These are phyloP conservation scores for Morella rubra DNA, from an alignment of 306 rosid species.

Conservation along the genomic window DNA sequence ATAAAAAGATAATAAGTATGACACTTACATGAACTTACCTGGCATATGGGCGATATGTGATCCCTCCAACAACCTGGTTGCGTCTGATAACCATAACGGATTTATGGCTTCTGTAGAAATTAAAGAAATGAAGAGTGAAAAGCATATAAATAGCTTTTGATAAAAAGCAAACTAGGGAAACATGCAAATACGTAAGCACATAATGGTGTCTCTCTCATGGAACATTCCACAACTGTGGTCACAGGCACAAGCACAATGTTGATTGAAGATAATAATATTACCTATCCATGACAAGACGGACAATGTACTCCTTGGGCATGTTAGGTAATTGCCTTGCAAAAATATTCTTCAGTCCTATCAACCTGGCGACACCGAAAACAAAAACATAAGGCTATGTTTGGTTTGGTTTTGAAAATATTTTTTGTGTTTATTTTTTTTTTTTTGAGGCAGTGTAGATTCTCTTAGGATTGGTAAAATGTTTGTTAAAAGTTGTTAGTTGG, in stretches of 20 bases:
- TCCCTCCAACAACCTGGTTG: constrained; percentile 91
- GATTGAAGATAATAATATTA: constrained; percentile 28
- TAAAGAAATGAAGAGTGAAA: constrained; percentile 29
- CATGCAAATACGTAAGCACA: not conserved
- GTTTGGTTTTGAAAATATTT: too few species aligned
- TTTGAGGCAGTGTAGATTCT: too few species aligned
- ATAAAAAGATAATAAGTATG: not conserved
- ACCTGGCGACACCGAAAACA: constrained; percentile 49
- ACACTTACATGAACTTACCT: constrained; percentile 40
- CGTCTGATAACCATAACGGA: constrained; percentile 91
- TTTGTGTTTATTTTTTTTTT: too few species aligned
- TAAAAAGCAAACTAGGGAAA: constrained; percentile 4
- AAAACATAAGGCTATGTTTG: too few species aligned
- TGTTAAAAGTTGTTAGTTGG: too few species aligned
- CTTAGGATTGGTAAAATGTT: too few species aligned
- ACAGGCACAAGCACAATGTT: not conserved
- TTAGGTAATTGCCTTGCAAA: constrained; percentile 93
- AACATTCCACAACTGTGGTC: not conserved
- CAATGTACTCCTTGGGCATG: constrained; percentile 99
- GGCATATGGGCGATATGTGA: constrained; percentile 92
- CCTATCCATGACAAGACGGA: constrained; percentile 99
- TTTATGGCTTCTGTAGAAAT: constrained; percentile 84
- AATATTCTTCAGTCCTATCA: constrained; percentile 95
- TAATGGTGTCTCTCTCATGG: not conserved
- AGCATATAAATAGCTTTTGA: constrained; percentile 9